Evolutionary conservation across 805 yeast species (phyloP), one percentile per base, ranked within the genome.

Genomic region (Candida xiaguanensis): DNA sequence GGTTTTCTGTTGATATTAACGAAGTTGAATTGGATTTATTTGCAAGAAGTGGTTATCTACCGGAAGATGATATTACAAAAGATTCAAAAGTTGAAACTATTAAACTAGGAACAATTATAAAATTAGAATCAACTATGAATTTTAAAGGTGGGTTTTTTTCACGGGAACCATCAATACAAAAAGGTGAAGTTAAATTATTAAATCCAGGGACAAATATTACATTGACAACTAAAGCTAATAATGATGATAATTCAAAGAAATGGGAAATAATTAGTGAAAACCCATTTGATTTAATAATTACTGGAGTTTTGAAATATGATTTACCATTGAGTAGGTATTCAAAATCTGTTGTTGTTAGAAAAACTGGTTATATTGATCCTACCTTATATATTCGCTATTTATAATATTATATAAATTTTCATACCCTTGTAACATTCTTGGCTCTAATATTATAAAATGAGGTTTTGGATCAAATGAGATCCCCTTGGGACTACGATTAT

Each of bases 281-380:
- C 53, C 95, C 95, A 9, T 91, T 90, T 58, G 96, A 88, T 44
- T 65, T 91, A 48, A 84, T 88, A 15, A 71, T 91, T 3, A 70
- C 95, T 36, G 98, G 98, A 1, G 79, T 82, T 16, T 71, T 91
- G 55, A 79, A 77, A 52, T 91, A 91, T 59, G 77, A 75, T 36
- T 67, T 89, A 38, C 93, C 95, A 1, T 68, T 90, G 46, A 52
- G 59, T 26, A 52, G 54, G 35, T 66, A 72, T 7, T 69, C 68
- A 34, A 74, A 76, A 51, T 74, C 84, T 0, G 73, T 82, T 3
- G 77, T 80, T 2, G 78, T 85, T 8, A 80, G 80, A 43, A 78
- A 78, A 49, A 67, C 74, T 6, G 70, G 75, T 3, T 61, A 64
- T 25, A 73, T 85, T 16, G 80, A 82, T 55, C 86, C 87, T 5